Evolutionary conservation across 345 rosid species (phyloP).

Genomic region (Pistacia atlantica): DNA sequence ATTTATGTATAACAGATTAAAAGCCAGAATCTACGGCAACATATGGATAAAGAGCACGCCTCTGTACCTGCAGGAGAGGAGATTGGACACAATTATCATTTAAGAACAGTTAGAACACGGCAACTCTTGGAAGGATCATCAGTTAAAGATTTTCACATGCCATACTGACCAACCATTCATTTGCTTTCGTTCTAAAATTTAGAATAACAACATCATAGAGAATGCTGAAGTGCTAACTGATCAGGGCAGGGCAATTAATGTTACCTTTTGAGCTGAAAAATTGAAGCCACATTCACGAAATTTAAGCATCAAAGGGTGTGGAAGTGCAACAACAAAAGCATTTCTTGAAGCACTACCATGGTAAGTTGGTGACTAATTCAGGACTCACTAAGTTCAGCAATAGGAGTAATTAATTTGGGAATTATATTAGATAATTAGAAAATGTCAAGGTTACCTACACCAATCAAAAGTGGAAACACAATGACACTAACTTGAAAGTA

Average conservation of each 20-base stretch:
- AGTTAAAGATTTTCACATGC: background rate
- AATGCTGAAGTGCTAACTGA: background rate
- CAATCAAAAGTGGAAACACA: background rate
- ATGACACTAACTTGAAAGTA: conserved; percentile 1
- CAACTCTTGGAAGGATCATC: conserved; percentile 4
- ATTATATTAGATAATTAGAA: background rate
- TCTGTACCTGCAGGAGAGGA: background rate
- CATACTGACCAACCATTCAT: background rate
- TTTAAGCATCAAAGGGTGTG: background rate
- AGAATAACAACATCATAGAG: background rate
- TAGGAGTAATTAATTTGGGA: background rate
- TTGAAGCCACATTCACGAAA: background rate
- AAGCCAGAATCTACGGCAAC: background rate
- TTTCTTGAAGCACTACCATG: background rate
- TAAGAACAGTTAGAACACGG: background rate
- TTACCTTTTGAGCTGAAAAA: background rate
- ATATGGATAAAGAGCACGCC: background rate
- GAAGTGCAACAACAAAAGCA: background rate
- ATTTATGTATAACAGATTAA: background rate
- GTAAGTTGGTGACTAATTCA: background rate
- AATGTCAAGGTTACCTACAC: background rate
- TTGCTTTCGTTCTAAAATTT: background rate
- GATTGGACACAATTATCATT: background rate
- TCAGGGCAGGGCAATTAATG: background rate
- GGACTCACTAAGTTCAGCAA: background rate